These are phyloP conservation scores for Taiwanofungus camphoratus DNA, from an alignment of 1,284 basidiomycete genomes.

Conservation along the genomic window DNA sequence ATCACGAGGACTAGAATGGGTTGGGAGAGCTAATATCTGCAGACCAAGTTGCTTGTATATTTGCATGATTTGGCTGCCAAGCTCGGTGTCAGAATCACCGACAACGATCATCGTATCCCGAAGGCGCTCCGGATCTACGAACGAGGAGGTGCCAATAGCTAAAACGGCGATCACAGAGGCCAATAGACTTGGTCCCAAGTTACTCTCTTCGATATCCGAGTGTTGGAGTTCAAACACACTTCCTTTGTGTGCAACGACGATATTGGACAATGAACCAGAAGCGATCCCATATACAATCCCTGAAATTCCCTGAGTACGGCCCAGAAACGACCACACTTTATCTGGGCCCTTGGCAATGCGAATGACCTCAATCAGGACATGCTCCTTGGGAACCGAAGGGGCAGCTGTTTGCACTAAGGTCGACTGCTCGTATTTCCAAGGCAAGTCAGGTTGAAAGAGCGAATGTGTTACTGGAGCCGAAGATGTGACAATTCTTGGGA, in stretches of 20 bases:
- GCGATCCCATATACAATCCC: conserved; percentile 12
- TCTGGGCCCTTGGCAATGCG: conserved; percentile 1
- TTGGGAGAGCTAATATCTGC: conserved; percentile 1
- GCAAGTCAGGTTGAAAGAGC: conserved; percentile 1
- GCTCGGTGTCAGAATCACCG: conserved; percentile 4
- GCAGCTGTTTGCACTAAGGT: conserved; percentile 2
- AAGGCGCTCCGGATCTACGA: conserved; percentile 13
- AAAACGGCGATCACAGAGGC: conserved; percentile 6
- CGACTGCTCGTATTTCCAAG: conserved; percentile 10
- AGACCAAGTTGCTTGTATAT: conserved; percentile 7
- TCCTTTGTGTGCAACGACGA: conserved; percentile 8
- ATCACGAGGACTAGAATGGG: not conserved
- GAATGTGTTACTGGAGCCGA: not conserved
- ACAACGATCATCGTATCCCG: conserved; percentile 6
- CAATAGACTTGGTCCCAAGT: conserved; percentile 1
- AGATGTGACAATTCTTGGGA: conserved; percentile 7
- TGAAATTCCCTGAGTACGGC: conserved; percentile 2
- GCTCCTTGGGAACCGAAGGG: conserved; percentile 3
- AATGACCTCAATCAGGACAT: conserved; percentile 7
- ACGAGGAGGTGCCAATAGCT: conserved; percentile 7
- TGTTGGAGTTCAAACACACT: conserved; percentile 1
- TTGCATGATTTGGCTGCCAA: conserved; percentile 7
- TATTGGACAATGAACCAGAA: conserved; percentile 6
- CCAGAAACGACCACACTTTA: conserved; percentile 11
- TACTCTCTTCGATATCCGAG: conserved; percentile 1